A percentile compares a stretch with the other conserved stretches of the same genome.
Evolutionary conservation across 2,329 filamentous ascomycete genomes (phyloP).

Genomic region (Trichoderma atroviride): DNA sequence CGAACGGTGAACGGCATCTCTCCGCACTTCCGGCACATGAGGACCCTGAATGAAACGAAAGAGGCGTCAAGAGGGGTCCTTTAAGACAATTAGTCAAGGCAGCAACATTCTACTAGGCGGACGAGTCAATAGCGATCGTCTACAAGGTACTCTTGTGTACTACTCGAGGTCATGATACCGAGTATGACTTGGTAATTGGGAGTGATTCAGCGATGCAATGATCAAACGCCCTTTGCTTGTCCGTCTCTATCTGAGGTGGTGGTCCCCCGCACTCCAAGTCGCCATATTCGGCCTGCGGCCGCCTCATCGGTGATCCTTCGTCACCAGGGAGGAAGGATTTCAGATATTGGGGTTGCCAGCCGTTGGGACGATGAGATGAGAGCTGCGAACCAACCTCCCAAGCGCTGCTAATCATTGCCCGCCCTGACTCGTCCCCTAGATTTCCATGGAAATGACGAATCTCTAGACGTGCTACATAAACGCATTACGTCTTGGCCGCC

Average conservation of each 20-base stretch:
- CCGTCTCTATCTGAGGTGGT: background rate
- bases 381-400: background rate
- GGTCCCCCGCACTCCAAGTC: background rate
- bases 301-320: background rate
- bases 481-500: constrained; percentile 35
- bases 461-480: constrained; percentile 30
- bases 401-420: background rate
- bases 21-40: constrained; percentile 19
- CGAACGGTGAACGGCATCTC: constrained; percentile 7
- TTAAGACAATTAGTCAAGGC: background rate
- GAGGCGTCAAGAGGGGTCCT: background rate
- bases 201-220: background rate
- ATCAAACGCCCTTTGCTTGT: background rate
- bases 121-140: background rate
- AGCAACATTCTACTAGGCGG: background rate
- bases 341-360: constrained; percentile 4
- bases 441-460: constrained; percentile 12
- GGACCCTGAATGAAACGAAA: constrained; percentile 10
- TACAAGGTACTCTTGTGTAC: background rate
- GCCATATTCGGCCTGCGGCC: background rate
- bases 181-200: background rate
- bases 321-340: background rate
- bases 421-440: constrained; percentile 14
- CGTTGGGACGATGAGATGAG: background rate
- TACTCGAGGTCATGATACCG: background rate